These are phyloP conservation scores for Mucor lusitanicus DNA, from an alignment of 371 early-diverging fungal species.

Conservation along the genomic window DNA sequence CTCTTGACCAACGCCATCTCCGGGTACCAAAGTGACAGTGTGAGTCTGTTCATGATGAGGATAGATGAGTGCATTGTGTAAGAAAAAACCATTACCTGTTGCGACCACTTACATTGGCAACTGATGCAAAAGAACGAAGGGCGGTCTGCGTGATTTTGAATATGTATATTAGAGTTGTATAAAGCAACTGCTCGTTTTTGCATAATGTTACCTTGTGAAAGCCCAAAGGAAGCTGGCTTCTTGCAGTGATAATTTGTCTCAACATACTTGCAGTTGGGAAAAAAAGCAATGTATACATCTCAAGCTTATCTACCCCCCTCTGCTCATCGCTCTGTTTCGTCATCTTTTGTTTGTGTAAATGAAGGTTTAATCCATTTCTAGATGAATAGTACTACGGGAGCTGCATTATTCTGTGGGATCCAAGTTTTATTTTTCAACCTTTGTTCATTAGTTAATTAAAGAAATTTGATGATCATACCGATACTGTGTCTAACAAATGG, in stretches of 20 bases:
- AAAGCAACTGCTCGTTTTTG: too few relatives aligned
- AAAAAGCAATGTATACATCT: background rate
- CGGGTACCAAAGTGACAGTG: slow-evolving; percentile 92
- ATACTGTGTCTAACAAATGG: too few relatives aligned
- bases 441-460: too few relatives aligned
- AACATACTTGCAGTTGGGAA: background rate
- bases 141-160: background rate
- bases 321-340: background rate
- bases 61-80: too few relatives aligned
- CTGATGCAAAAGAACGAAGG: slow-evolving; percentile 3
- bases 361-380: background rate
- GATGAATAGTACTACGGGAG: background rate
- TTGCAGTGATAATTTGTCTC: background rate
- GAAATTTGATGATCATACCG: too few relatives aligned
- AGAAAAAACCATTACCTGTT: background rate
- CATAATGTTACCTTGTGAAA: background rate
- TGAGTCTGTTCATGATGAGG: background rate
- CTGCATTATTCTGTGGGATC: too few relatives aligned
- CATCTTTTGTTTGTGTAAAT: background rate
- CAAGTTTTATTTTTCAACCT: too few relatives aligned
- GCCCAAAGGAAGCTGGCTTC: background rate
- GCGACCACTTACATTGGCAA: background rate
- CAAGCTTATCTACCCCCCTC: background rate
- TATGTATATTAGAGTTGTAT: background rate
- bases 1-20: slow-evolving; percentile 97